Conservation (phyloP, 257 asterid species). For the Forsythia suspensa region DNA sequence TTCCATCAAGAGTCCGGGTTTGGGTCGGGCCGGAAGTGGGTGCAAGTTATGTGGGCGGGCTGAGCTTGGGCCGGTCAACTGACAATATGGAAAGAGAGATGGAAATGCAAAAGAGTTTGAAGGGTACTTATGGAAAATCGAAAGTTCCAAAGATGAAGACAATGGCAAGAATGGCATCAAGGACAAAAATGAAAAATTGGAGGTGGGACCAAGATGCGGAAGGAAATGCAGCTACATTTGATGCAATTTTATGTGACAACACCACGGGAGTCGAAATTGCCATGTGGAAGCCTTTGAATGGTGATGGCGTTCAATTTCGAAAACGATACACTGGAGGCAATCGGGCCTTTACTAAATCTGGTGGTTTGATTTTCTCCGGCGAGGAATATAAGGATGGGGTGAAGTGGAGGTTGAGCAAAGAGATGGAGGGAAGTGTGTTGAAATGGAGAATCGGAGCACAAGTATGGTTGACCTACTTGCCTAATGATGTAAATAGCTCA, state of each 20-base stretch:
- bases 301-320: conserved; percentile 29
- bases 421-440: conserved; percentile 89
- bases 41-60: conserved; percentile 68
- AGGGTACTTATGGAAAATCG: conserved; percentile 51
- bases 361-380: conserved; percentile 68
- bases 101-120: conserved; percentile 58
- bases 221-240: conserved; percentile 68
- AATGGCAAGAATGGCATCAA: conserved; percentile 49
- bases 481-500: conserved; percentile 45
- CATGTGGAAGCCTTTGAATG: conserved; percentile 56
- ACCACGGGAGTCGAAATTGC: conserved; percentile 61
- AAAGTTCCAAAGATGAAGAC: conserved; percentile 57
- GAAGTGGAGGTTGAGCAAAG: conserved; percentile 74
- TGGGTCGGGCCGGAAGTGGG: conserved; percentile 95
- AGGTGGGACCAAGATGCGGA: conserved; percentile 93
- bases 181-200: conserved; percentile 69
- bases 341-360: conserved; percentile 63
- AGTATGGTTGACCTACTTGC: conserved; percentile 79
- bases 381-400: conserved; percentile 60
- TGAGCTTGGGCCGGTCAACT: conserved; percentile 79
- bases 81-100: conserved; percentile 58
- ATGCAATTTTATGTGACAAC: conserved; percentile 61
- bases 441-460: conserved; percentile 87
- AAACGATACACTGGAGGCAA: conserved; percentile 53
- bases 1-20: conserved; percentile 69